Percentiles rank a stretch among this genome's conserved stretches.
Evolutionary conservation across 2,329 filamentous ascomycete species (phyloP).

Genomic region (Epichloe elymi): DNA sequence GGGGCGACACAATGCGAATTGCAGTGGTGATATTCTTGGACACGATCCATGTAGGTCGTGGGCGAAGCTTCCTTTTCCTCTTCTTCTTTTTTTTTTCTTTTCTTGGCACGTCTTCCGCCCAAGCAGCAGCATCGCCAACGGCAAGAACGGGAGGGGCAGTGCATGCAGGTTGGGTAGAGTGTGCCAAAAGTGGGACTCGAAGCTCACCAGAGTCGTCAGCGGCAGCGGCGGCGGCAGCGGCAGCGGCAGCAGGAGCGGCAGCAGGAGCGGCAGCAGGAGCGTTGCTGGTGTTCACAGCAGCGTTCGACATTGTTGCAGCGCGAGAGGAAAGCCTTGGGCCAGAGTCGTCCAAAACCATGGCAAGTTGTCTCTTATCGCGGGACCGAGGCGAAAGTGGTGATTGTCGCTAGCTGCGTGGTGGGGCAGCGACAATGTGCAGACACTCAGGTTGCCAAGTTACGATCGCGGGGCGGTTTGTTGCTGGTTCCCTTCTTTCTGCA

Average conservation of each 20-base stretch:
- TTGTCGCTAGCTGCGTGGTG: slow-evolving; percentile 4
- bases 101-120: neutral
- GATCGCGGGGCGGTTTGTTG: slow-evolving; percentile 10
- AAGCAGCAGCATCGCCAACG: slow-evolving; percentile 4
- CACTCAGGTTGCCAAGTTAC: neutral
- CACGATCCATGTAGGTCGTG: neutral
- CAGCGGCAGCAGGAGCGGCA: slow-evolving; percentile 5
- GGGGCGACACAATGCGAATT: neutral
- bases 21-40: neutral
- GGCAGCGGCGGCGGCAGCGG: slow-evolving; percentile 8
- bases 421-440: neutral
- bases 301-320: slow-evolving; percentile 24
- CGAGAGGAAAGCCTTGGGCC: slow-evolving; percentile 21
- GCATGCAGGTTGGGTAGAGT: slow-evolving; percentile 1
- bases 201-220: slow-evolving; percentile 28
- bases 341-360: slow-evolving; percentile 29
- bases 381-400: neutral
- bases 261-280: slow-evolving; percentile 8
- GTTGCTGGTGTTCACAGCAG: slow-evolving; percentile 13
- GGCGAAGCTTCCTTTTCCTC: neutral
- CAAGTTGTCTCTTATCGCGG: slow-evolving; percentile 6
- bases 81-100: too few relatives aligned
- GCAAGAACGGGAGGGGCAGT: slow-evolving; percentile 22
- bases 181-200: slow-evolving; percentile 5
- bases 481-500: neutral